A percentile compares a stretch with the other conserved stretches of the same genome.
Conservation (phyloP, 306 rosid genomes). For the barrel medic (Medicago truncatula) region MtrunA17r5.0-ANR NC_053043.1:47809001-47809500, state of each 20-base stretch:
- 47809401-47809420: conserved; percentile 80
- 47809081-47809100: no score
- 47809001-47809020: no score
- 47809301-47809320: conserved; percentile 78
- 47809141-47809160: no score
- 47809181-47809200: neutral
- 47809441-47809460: conserved; percentile 63
- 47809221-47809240: no score
- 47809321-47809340: conserved; percentile 73
- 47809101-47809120: no score
- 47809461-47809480: conserved; percentile 62
- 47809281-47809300: neutral
- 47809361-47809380: conserved; percentile 73
- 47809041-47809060: no score
- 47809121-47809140: no score
- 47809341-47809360: conserved; percentile 76
- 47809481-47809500: conserved; percentile 80
- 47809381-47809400: conserved; percentile 79
- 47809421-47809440: conserved; percentile 66
- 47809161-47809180: no score
- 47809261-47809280: neutral
- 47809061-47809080: no score
- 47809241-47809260: neutral
- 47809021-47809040: no score
- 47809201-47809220: neutral